phyloP scores from a whole-genome alignment of 129 eudicot genomes.

The Arctium lappa region DNA sequence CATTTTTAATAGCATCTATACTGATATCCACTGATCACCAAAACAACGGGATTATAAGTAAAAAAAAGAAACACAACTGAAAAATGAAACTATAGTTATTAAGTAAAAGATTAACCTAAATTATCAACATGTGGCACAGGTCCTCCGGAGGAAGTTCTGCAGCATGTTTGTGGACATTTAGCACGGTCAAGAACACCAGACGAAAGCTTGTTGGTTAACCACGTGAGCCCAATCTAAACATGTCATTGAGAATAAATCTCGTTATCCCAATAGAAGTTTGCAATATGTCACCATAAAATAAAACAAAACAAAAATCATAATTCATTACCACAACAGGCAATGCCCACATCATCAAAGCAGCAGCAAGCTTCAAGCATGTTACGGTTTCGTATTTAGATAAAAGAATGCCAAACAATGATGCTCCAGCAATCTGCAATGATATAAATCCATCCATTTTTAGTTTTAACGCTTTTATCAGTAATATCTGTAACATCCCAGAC shows the following conservation, averaged over 20 bases:
- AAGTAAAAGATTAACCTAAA: conserved; percentile 42
- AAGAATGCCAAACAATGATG: conserved; percentile 85
- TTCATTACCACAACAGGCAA: conserved; percentile 79
- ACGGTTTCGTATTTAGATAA: conserved; percentile 76
- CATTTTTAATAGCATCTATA: conserved; percentile 71
- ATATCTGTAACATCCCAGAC: background rate
- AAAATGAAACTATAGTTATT: background rate
- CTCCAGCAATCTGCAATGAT: conserved; percentile 83
- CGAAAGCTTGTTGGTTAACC: conserved; percentile 92
- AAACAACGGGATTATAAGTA: conserved; percentile 8
- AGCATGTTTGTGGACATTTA: conserved; percentile 49
- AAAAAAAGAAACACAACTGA: background rate
- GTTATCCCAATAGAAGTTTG: conserved; percentile 5
- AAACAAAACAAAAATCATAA: background rate
- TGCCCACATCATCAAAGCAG: conserved; percentile 75
- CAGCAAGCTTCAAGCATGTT: conserved; percentile 85
- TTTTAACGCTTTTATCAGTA: background rate
- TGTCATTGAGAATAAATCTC: conserved; percentile 12
- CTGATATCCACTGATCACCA: conserved; percentile 50
- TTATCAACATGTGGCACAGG: conserved; percentile 31
- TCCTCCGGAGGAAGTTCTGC: conserved; percentile 40
- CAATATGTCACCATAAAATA: background rate
- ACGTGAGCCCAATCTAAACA: conserved; percentile 66
- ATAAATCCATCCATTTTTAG: conserved; percentile 7
- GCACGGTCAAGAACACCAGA: conserved; percentile 91